Conservation (phyloP, 768 basidiomycete genomes). For the Lactarius vividus region DNA sequence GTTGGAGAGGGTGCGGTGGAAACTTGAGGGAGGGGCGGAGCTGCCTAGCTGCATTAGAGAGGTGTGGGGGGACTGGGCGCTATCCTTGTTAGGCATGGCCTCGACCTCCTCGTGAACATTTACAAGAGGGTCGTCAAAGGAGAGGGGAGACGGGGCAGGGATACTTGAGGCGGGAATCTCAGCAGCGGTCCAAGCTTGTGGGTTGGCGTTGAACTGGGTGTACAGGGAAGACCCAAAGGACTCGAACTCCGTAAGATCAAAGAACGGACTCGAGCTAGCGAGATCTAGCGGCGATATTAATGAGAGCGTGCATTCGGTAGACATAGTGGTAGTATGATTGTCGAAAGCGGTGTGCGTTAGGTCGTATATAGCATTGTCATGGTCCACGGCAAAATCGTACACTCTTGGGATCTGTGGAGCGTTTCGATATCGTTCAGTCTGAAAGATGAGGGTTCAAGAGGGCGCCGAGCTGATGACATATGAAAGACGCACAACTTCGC, state of each 20-base stretch:
- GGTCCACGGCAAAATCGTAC: slow-evolving; percentile 14
- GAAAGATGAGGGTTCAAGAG: neutral
- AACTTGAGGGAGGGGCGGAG: neutral
- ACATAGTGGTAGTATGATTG: neutral
- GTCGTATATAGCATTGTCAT: slow-evolving; percentile 9
- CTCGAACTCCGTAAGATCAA: neutral
- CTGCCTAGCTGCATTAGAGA: too few species aligned
- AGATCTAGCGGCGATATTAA: neutral
- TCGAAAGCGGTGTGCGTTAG: neutral
- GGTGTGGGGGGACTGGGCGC: neutral
- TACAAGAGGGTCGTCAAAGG: neutral
- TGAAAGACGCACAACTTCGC: slow-evolving; percentile 10
- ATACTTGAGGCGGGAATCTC: neutral
- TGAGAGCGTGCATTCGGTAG: neutral
- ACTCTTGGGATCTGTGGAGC: neutral
- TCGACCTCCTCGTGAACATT: neutral
- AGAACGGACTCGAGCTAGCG: neutral
- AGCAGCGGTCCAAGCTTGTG: neutral
- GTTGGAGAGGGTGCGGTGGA: slow-evolving; percentile 4
- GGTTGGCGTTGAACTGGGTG: neutral
- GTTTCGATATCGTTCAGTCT: neutral
- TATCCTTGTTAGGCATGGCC: neutral
- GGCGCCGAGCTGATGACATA: neutral
- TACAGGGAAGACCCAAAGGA: slow-evolving; percentile 12
- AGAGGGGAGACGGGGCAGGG: neutral